These are phyloP conservation scores for Raphanus hybrid DNA, from an alignment of 441 rosid species.

Conservation along the genomic window DNA sequence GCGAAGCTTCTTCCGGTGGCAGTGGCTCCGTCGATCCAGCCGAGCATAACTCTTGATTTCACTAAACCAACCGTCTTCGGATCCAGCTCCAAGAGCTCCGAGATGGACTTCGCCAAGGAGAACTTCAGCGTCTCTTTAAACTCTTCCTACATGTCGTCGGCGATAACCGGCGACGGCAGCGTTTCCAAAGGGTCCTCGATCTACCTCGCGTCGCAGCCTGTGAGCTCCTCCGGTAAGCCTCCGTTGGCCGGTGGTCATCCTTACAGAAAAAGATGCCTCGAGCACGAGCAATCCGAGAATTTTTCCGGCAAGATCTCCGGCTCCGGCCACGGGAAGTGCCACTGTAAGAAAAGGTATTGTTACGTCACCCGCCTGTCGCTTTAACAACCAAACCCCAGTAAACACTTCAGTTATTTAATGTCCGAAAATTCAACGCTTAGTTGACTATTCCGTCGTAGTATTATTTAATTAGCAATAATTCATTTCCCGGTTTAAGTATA, in stretches of 20 bases:
- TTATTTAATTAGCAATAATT: background rate
- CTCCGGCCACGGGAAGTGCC: slow-evolving; percentile 70
- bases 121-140: slow-evolving; percentile 73
- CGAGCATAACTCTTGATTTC: slow-evolving; percentile 82
- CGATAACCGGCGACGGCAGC: slow-evolving; percentile 91
- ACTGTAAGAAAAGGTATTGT: slow-evolving; percentile 87
- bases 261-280: slow-evolving; percentile 68
- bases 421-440: slow-evolving; percentile 2
- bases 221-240: slow-evolving; percentile 73
- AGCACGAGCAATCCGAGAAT: slow-evolving; percentile 67
- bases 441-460: slow-evolving; percentile 30
- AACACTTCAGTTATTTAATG: slow-evolving; percentile 14
- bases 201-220: slow-evolving; percentile 54
- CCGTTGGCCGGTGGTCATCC: slow-evolving; percentile 68
- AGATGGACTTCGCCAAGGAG: slow-evolving; percentile 71
- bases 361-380: slow-evolving; percentile 26
- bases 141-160: slow-evolving; percentile 87
- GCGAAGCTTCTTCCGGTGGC: slow-evolving; percentile 26
- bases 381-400: slow-evolving; percentile 25
- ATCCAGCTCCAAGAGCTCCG: slow-evolving; percentile 52
- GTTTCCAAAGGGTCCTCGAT: slow-evolving; percentile 82
- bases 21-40: slow-evolving; percentile 38
- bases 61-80: slow-evolving; percentile 61
- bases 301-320: slow-evolving; percentile 69
- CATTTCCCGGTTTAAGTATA: slow-evolving; percentile 30